A percentile compares a stretch with the other conserved stretches of the same genome.
Conservation (phyloP, 768 basidiomycete species). For the Russula lepida region DNA sequence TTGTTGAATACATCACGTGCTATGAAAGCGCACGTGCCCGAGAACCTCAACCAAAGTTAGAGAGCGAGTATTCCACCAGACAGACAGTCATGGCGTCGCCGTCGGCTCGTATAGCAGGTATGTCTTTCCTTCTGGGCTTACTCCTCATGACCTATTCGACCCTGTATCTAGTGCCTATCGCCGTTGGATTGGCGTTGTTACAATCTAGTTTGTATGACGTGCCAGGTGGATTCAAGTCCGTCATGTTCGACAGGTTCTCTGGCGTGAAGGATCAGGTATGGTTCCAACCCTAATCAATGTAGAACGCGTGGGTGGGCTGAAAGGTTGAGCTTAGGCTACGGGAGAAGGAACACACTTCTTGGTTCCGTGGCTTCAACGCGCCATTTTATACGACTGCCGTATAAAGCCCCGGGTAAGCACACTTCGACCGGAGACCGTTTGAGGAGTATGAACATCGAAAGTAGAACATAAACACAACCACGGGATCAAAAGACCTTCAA, state of each 20-base stretch:
- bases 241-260: constrained; percentile 97
- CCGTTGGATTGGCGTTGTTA: constrained; percentile 36
- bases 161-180: constrained; percentile 60
- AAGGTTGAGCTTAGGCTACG: constrained; percentile 49
- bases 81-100: not conserved
- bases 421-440: not conserved
- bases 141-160: constrained; percentile 39
- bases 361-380: constrained; percentile 90
- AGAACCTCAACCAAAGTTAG: not conserved
- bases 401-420: constrained; percentile 83
- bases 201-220: constrained; percentile 53
- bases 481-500: constrained; percentile 96
- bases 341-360: constrained; percentile 95
- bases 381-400: constrained; percentile 95
- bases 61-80: not conserved
- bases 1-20: not conserved
- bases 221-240: constrained; percentile 81
- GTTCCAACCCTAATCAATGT: not conserved
- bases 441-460: constrained; percentile 2
- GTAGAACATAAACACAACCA: constrained; percentile 97
- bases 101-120: constrained; percentile 12
- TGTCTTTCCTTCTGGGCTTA: constrained; percentile 25
- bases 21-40: not conserved
- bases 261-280: constrained; percentile 77
- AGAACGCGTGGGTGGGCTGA: not conserved